Conservation (phyloP, 1,139 yeast species). For the Blastobotrys buckinghamii region DNA sequence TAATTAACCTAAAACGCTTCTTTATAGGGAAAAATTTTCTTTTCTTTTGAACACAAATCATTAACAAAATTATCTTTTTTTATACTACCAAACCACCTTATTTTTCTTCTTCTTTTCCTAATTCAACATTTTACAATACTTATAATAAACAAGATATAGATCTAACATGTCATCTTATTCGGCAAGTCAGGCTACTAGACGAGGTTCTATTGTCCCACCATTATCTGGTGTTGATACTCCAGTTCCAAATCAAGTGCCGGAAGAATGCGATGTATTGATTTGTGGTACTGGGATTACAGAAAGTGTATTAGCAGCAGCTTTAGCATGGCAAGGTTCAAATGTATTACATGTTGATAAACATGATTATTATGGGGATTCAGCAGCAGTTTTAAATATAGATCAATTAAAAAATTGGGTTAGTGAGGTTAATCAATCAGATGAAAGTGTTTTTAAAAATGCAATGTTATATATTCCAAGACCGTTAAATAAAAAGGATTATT, state of each 20-base stretch:
- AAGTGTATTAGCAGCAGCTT: constrained; percentile 84
- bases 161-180: constrained; percentile 36
- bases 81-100: too few species aligned
- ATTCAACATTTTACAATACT: too few species aligned
- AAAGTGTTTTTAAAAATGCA: constrained; percentile 30
- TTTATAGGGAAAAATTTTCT: too few species aligned
- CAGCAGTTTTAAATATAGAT: constrained; percentile 80
- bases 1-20: too few species aligned
- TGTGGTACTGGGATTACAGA: constrained; percentile 91
- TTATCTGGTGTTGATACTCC: constrained; percentile 74
- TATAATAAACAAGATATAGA: too few species aligned
- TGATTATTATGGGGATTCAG: constrained; percentile 79
- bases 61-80: too few species aligned
- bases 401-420: constrained; percentile 79
- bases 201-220: constrained; percentile 78
- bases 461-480: constrained; percentile 60
- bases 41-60: too few species aligned
- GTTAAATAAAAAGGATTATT: constrained; percentile 58
- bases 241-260: constrained; percentile 29
- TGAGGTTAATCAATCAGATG: constrained; percentile 39
- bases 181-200: constrained; percentile 39
- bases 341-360: constrained; percentile 85
- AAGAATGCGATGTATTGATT: constrained; percentile 71
- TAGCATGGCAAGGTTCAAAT: constrained; percentile 93
- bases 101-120: too few species aligned